Evolutionary conservation across 108 stramenopile species (phyloP), one percentile per base, ranked within the genome.

Genomic region (Cyclotella choctawhatcheeana): DNA sequence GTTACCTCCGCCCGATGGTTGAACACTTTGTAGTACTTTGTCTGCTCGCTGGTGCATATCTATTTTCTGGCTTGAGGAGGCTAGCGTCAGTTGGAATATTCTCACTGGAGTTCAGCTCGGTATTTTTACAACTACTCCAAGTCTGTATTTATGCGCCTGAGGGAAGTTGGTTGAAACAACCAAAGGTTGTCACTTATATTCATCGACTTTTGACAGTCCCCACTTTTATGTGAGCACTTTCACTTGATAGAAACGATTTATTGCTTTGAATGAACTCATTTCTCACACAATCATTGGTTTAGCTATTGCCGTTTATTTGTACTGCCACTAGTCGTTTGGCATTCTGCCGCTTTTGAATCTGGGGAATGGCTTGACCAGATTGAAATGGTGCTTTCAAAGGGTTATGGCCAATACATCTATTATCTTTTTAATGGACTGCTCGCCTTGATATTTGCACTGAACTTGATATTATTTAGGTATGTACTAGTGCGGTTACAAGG

Each of bases 281-380:
- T n/a, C n/a, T n/a, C n/a, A n/a, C n/a, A n/a, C n/a, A n/a, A n/a
- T n/a, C n/a, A n/a, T n/a, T n/a, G n/a, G n/a, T n/a, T n/a, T n/a
- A n/a, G n/a, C n/a, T 77, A 86, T 50, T 76, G 77, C 53, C 82
- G 93, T 26, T 86, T 93, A 59, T 85, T 81, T 58, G 85, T 93
- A 13, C 84, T 89, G 27, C 89, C 92, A 30, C 85, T 88, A 27
- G 73, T 89, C 0, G 76, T 93, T 27, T 84, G 87, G 70, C 86
- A 83, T 59, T 91, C 88, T 3, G 89, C 88, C 18, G 76, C 71
- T 26, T 84, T 79, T 64, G 92, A 93, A 69, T 86, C 84, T 2
- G 63, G 83, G 51, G 74, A 83, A 17, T 93, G 92, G 92, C 81
- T 93, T 35, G 84, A 85, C 29, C 89, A 93, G 68, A 74, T 93